Base-by-base conservation (phyloP, 768 basidiomycete genomes). In the Hydnomerulius pinastri region DNA sequence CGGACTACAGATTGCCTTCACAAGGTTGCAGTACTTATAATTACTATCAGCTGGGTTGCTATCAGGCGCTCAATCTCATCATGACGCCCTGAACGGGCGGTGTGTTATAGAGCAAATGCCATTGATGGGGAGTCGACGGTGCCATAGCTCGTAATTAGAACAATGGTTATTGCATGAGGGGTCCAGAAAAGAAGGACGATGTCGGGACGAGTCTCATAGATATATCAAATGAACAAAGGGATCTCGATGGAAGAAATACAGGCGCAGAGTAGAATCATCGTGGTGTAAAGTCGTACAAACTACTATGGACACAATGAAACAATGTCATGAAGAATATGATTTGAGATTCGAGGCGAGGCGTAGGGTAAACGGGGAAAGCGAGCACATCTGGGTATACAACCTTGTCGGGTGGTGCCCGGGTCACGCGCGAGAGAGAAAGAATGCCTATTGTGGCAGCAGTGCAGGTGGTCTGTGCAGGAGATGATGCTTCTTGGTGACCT, bases 381-480 rank as follows among this genome's bases (percentile, higher is more conserved):
- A 30, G 13, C 8, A 30, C 29, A 13, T 6, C 7, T 23, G 38
- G 38, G 39, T 41, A 41, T 41, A 13, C 24, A 41, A 41, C 21
- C 23, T 27, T 15, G 39, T 41, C 24, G 24, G 36, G 50, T 12
- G 36, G 43, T 12, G 28, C 20, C 2, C 39, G 35, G 30, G 43
- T 47, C 55, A 54, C 55, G 13, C 47, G 12, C 17, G 12, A 32
- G 43, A n/a, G 11, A 29, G 27, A 17, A 17, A 36, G 12, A 32
- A 24, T 20, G 48, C 48, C 50, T 50, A 66, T 50, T 60, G 50
- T 13, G 56, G 48, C 69, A 63, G 63, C 24, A 68, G 57, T 25
- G 69, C 63, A 10, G 69, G 67, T 2, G 69, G 69, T 47, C 67
- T 53, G 23, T 70, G 67, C 28, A 69, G 39, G 11, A 69, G 45